phyloP scores from a whole-genome alignment of 2,329 filamentous ascomycete genomes.

The Hirsutella rhossiliensis region DNA sequence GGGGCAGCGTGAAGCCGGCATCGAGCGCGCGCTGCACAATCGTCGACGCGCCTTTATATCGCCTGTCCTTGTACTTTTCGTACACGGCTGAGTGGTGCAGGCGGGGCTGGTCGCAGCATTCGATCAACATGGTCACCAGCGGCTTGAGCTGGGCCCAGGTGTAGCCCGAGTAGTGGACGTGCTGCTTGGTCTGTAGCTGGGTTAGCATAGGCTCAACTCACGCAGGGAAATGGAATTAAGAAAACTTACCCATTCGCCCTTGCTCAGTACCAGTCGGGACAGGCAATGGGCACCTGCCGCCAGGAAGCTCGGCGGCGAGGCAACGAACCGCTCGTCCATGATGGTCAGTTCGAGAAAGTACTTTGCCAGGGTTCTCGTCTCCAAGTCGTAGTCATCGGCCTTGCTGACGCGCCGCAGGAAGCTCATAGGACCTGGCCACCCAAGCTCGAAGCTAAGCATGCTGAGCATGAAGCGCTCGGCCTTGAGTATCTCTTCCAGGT shows the following conservation, averaged over 20 bases:
- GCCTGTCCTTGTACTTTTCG: constrained; percentile 82
- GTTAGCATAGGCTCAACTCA: background rate
- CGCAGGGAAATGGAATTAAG: background rate
- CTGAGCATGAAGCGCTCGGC: constrained; percentile 97
- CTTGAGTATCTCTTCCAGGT: constrained; percentile 83
- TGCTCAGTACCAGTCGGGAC: constrained; percentile 75
- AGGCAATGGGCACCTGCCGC: constrained; percentile 89
- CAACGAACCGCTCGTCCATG: constrained; percentile 97
- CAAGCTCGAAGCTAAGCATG: constrained; percentile 90
- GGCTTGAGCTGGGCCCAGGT: constrained; percentile 74
- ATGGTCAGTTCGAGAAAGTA: constrained; percentile 95
- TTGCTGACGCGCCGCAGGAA: constrained; percentile 96
- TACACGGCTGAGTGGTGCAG: constrained; percentile 80
- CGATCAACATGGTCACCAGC: constrained; percentile 65
- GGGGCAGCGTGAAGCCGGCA: constrained; percentile 42
- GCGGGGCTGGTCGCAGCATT: constrained; percentile 72
- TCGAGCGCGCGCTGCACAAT: constrained; percentile 67
- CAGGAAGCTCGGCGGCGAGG: constrained; percentile 77
- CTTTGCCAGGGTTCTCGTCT: constrained; percentile 90
- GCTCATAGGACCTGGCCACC: constrained; percentile 98
- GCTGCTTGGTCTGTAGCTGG: constrained; percentile 54
- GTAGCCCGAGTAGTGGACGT: constrained; percentile 90
- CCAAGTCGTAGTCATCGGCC: constrained; percentile 92
- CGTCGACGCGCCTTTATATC: constrained; percentile 73
- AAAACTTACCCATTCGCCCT: constrained; percentile 84